A percentile compares a stretch with the other conserved stretches of the same genome.
phyloP scores from a whole-genome alignment of 495 filamentous ascomycete genomes.

The Lindgomyces ingoldianus region DNA sequence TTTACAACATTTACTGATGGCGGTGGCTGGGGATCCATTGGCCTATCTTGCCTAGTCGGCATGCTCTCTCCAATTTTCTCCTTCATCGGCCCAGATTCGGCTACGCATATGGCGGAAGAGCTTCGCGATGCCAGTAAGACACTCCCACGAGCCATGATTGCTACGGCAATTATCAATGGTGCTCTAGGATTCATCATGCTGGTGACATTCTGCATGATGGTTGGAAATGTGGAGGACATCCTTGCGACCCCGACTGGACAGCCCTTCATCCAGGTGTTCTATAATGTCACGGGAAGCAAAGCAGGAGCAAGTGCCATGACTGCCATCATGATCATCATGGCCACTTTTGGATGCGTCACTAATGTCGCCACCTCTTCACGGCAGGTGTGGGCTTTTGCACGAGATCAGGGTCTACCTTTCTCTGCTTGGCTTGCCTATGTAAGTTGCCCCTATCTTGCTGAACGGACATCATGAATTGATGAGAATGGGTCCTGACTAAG shows the following conservation, averaged over 20 bases:
- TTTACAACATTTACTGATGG: conserved; percentile 36
- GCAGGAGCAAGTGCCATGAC: conserved; percentile 19
- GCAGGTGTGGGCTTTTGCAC: conserved; percentile 61
- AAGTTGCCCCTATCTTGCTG: conserved; percentile 32
- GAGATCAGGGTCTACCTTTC: conserved; percentile 58
- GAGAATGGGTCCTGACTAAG: neutral
- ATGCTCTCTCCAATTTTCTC: conserved; percentile 3
- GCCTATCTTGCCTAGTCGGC: conserved; percentile 17
- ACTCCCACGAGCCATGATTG: conserved; percentile 38
- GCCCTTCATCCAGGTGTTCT: conserved; percentile 34
- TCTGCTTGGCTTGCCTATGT: conserved; percentile 53
- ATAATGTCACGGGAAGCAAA: conserved; percentile 8
- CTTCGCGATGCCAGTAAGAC: conserved; percentile 29
- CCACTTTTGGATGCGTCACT: neutral
- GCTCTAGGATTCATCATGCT: conserved; percentile 28
- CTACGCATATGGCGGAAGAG: conserved; percentile 37
- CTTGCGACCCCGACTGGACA: conserved; percentile 16
- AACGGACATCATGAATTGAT: too few species aligned
- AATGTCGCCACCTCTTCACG: conserved; percentile 54
- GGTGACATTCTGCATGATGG: conserved; percentile 30
- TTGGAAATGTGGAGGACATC: conserved; percentile 9
- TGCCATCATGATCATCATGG: conserved; percentile 19
- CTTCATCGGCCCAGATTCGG: conserved; percentile 20
- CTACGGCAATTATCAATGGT: conserved; percentile 33
- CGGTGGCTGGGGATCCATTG: conserved; percentile 40